Evolutionary conservation across 352 stramenopile species (phyloP), one percentile per base, ranked within the genome.

Genomic region (Achlya hypogyna): DNA sequence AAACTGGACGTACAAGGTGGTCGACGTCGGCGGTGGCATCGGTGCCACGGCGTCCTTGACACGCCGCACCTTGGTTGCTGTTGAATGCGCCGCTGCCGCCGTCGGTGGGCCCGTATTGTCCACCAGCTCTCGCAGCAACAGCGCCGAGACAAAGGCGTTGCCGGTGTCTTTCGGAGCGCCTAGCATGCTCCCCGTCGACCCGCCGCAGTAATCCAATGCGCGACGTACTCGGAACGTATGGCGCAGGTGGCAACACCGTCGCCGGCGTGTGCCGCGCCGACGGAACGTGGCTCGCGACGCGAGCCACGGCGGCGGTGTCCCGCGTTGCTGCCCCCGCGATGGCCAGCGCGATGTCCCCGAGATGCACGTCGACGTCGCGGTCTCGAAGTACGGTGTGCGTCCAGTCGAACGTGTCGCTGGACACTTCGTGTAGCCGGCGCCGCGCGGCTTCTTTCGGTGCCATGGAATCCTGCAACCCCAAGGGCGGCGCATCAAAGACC

Each of bases 201-300:
- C 2, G 25, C 25, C 25, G 10, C 25, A 56, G 16, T 56, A 3
- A 2, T 38, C n/a, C 12, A 22, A 0, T 35, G 29, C 22, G 20
- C 52, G 25, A n/a, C 42, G 38, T 67, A 67, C 60, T 18, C 10
- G 60, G 60, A 58, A 67, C 51, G 42, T 67, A 67, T 28, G 60
- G 60, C 20, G 18, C 40, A 1, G 60, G 10, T 16, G 42, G 43
- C 22, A 63, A 47, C 4, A 22, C 29, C 35, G 35, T 6, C n/a
- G 8, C 16, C 5, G 54, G 54, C 1, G 35, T 12, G 25, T 49
- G 29, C 5, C 34, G 54, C 6, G 31, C 34, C 23, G 54, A 51
- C 31, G 49, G 49, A 9, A 56, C 49, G 31, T 56, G 25, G 2
- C 10, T 16, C 16, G 16, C 12, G 12, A 38, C 4, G 12, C 25